These are phyloP conservation scores for Thermomucor indicae-seudaticae DNA, from an alignment of 371 early-diverging fungal species.

Conservation along the genomic window DNA sequence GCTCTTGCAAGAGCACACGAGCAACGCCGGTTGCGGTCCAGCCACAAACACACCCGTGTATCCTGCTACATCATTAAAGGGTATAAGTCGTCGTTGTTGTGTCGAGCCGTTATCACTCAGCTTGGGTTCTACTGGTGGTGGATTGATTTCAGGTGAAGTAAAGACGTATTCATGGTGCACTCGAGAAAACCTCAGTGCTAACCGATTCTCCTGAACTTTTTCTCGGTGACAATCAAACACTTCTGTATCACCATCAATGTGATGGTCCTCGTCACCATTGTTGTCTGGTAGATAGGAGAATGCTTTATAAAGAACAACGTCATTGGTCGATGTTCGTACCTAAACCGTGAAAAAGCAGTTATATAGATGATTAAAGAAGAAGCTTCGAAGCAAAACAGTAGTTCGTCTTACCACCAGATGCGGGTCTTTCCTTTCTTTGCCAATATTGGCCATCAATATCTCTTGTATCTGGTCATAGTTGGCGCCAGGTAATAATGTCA, in stretches of 20 bases:
- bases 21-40: conserved; percentile 78
- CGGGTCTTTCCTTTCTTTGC: conserved; percentile 52
- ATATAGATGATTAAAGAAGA: neutral
- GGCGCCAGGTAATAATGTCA: conserved; percentile 27
- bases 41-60: conserved; percentile 88
- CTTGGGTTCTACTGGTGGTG: neutral
- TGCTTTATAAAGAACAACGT: conserved; percentile 72
- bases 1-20: conserved; percentile 68
- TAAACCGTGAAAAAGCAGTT: conserved; percentile 15
- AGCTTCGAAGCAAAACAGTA: neutral
- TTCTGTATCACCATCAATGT: conserved; percentile 6
- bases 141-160: conserved; percentile 15
- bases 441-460: conserved; percentile 66
- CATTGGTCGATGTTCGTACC: conserved; percentile 65
- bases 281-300: conserved; percentile 44
- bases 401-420: conserved; percentile 62
- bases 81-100: conserved; percentile 38
- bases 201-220: conserved; percentile 27
- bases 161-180: conserved; percentile 66
- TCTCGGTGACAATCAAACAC: conserved; percentile 1
- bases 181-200: conserved; percentile 71
- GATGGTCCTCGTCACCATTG: conserved; percentile 22
- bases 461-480: conserved; percentile 58
- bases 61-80: conserved; percentile 67
- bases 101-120: neutral